Conservation (phyloP, 139 green algal species). For the Tetraselmis chui region DNA sequence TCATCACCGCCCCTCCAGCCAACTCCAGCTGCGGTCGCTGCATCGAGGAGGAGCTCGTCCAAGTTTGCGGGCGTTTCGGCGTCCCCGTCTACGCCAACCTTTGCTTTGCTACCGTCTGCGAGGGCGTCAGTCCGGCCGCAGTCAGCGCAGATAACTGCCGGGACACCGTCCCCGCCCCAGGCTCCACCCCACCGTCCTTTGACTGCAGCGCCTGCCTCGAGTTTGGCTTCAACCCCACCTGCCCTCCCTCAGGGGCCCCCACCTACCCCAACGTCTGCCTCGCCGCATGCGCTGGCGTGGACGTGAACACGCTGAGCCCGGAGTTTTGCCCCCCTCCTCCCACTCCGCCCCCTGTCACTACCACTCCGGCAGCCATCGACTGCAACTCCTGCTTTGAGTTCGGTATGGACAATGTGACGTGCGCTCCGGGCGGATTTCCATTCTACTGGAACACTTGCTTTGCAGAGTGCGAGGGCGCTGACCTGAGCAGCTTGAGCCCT, state of each 20-base stretch:
- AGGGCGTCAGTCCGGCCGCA: not conserved
- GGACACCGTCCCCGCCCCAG: not conserved
- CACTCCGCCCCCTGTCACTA: not conserved
- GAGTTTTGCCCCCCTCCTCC: not conserved
- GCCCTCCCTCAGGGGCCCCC: no score
- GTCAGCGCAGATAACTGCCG: not conserved
- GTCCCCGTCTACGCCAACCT: not conserved
- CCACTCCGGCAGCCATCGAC: not conserved
- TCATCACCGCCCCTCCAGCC: not conserved
- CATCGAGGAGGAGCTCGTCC: not conserved
- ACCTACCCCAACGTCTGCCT: not conserved
- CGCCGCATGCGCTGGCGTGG: not conserved
- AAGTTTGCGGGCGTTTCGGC: not conserved
- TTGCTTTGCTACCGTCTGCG: not conserved
- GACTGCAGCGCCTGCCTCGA: not conserved
- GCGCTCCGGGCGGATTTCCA: not conserved
- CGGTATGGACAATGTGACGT: not conserved
- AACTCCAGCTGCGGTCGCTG: not conserved
- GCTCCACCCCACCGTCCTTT: not conserved
- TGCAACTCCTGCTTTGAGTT: not conserved
- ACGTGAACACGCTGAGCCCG: not conserved
- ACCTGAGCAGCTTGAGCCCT: not conserved
- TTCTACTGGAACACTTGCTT: not conserved
- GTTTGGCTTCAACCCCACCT: not conserved
- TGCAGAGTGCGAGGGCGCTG: not conserved